These are phyloP conservation scores for Acanthamoeba culbertsoni DNA, from an alignment of 208 protist genomes.

Conservation along the genomic window DNA sequence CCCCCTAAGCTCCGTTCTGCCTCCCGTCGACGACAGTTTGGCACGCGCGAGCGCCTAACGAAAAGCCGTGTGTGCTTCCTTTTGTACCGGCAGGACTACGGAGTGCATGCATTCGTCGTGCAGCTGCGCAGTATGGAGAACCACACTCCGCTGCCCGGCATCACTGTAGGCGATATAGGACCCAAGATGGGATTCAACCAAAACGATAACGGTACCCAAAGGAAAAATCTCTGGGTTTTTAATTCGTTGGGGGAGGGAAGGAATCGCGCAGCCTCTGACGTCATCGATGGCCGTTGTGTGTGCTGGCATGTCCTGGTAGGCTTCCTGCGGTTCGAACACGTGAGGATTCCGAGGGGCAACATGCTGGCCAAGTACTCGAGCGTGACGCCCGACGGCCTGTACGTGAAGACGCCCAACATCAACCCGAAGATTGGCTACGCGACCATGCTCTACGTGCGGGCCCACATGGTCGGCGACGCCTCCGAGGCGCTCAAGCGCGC, in stretches of 20 bases:
- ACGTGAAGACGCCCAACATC: not conserved
- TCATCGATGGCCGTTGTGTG: no score
- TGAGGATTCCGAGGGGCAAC: conserved; percentile 71
- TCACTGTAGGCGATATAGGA: conserved; percentile 77
- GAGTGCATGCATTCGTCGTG: conserved; percentile 78
- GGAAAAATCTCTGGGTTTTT: no score
- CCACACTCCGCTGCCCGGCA: conserved; percentile 56
- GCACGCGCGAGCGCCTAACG: not conserved
- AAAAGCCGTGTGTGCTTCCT: no score
- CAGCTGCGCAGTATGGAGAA: conserved; percentile 64
- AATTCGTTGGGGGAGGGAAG: no score
- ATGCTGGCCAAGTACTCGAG: conserved; percentile 66
- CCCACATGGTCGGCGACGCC: not conserved
- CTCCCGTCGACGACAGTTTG: no score
- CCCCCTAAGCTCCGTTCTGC: no score
- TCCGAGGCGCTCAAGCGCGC: not conserved
- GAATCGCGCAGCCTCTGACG: no score
- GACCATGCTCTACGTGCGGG: conserved; percentile 26
- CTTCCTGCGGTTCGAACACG: conserved; percentile 69
- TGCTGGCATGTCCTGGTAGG: conserved; percentile 40
- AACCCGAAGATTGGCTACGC: conserved; percentile 53
- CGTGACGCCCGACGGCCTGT: not conserved
- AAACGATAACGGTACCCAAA: conserved; percentile 73
- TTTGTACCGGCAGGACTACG: conserved; percentile 62
- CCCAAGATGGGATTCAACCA: conserved; percentile 72